phyloP scores from a whole-genome alignment of 441 rosid species.

The Erodium chrysanthum region DNA sequence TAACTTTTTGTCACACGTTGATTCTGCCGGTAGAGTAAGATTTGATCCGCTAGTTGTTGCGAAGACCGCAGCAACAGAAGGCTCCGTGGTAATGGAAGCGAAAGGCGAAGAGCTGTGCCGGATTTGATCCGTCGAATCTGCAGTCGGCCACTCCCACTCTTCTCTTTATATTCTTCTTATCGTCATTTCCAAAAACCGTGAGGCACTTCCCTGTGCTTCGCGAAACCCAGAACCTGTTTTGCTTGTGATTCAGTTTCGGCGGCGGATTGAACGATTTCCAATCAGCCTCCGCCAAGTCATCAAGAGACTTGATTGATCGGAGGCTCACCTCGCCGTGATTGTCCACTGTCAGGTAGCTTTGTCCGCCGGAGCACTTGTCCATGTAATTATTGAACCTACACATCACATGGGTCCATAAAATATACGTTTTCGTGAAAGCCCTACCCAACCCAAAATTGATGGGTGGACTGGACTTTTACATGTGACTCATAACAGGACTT shows the following conservation, averaged over 20 bases:
- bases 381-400: constrained; percentile 40
- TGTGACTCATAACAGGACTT: too few species aligned
- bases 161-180: background rate
- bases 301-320: constrained; percentile 27
- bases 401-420: background rate
- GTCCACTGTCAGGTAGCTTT: constrained; percentile 32
- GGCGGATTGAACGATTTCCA: constrained; percentile 39
- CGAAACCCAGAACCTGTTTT: constrained; percentile 33
- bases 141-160: constrained; percentile 38
- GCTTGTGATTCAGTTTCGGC: constrained; percentile 27
- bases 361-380: constrained; percentile 38
- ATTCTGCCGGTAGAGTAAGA: background rate
- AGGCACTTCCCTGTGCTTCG: constrained; percentile 39
- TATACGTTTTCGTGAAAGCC: too few species aligned
- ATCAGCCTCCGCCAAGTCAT: constrained; percentile 29
- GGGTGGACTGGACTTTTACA: too few species aligned
- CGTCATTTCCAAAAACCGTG: constrained; percentile 23
- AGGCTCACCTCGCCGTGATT: constrained; percentile 32
- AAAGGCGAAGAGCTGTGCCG: constrained; percentile 37
- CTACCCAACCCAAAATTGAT: too few species aligned
- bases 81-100: constrained; percentile 42
- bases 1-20: background rate
- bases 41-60: constrained; percentile 16
- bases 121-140: constrained; percentile 42
- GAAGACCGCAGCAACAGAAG: constrained; percentile 41